These are phyloP conservation scores for Trametes meyenii DNA, from an alignment of 768 basidiomycete genomes.

Conservation along the genomic window DNA sequence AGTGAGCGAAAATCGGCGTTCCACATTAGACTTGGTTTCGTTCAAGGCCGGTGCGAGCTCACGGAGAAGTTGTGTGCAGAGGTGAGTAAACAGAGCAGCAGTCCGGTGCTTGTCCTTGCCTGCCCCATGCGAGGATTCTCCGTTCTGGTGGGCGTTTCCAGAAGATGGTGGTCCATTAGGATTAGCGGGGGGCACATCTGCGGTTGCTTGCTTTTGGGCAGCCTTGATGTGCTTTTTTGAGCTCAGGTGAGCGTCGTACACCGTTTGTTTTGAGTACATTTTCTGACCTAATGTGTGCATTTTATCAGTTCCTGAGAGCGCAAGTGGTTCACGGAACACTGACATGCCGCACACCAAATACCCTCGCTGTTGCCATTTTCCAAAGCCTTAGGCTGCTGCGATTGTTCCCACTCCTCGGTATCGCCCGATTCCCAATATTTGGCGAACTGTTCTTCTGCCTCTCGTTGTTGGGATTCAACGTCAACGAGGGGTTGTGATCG, in stretches of 20 bases:
- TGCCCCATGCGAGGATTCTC: constrained; percentile 33
- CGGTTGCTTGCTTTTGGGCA: constrained; percentile 64
- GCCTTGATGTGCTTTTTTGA: constrained; percentile 97
- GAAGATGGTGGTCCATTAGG: constrained; percentile 65
- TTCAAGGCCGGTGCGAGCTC: constrained; percentile 67
- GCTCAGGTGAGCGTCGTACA: constrained; percentile 93
- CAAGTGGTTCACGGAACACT: constrained; percentile 37
- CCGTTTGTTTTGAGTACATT: constrained; percentile 93
- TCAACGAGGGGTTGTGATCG: constrained; percentile 85
- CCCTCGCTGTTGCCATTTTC: constrained; percentile 54
- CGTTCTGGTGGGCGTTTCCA: constrained; percentile 44
- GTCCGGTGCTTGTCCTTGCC: constrained; percentile 56
- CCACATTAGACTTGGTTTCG: constrained; percentile 95
- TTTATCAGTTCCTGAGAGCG: constrained; percentile 11
- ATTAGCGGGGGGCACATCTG: constrained; percentile 50
- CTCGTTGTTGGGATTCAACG: constrained; percentile 64
- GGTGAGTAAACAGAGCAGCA: constrained; percentile 72
- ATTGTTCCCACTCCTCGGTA: constrained; percentile 74
- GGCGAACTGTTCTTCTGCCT: constrained; percentile 71
- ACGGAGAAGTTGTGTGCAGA: constrained; percentile 67
- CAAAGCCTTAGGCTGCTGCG: constrained; percentile 40
- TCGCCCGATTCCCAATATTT: constrained; percentile 79
- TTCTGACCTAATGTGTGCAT: constrained; percentile 72
- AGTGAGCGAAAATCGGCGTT: constrained; percentile 94
- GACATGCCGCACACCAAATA: constrained; percentile 95